These are phyloP conservation scores for Kockiozyma suomiensis DNA, from an alignment of 805 yeast species.

Conservation along the genomic window DNA sequence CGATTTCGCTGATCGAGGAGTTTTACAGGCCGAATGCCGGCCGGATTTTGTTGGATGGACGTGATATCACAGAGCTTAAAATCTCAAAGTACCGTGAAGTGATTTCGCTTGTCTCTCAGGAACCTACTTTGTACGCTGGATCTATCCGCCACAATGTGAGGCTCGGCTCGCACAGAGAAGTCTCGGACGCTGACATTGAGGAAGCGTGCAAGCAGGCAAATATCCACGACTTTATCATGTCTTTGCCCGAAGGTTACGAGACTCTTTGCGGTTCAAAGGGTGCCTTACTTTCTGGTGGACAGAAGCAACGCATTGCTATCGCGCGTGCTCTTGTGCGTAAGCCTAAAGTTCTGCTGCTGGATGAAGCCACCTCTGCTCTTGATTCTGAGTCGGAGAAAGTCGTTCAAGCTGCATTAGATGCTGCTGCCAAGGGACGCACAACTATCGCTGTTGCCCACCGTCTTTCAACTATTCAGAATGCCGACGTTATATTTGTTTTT, in stretches of 20 bases:
- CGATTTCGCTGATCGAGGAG: conserved; percentile 55
- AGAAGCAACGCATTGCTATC: conserved; percentile 64
- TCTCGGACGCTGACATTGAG: conserved; percentile 45
- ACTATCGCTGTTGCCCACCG: conserved; percentile 77
- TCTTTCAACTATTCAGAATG: conserved; percentile 58
- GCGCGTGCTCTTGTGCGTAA: conserved; percentile 63
- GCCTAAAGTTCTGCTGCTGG: conserved; percentile 59
- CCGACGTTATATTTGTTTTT: conserved; percentile 56
- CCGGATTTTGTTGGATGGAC: conserved; percentile 55
- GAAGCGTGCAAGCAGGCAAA: conserved; percentile 56
- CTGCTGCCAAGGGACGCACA: conserved; percentile 64
- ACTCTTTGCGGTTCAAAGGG: conserved; percentile 54
- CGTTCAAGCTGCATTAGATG: conserved; percentile 62
- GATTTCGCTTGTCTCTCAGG: conserved; percentile 66
- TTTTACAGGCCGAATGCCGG: conserved; percentile 58
- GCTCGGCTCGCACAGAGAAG: conserved; percentile 47
- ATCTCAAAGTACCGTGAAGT: conserved; percentile 54
- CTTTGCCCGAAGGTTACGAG: conserved; percentile 57
- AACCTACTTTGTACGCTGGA: conserved; percentile 64
- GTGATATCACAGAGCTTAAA: conserved; percentile 52
- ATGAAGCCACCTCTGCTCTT: conserved; percentile 59
- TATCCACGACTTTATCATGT: conserved; percentile 54
- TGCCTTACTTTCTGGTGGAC: conserved; percentile 63
- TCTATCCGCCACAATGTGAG: conserved; percentile 57
- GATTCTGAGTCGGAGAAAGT: conserved; percentile 64